phyloP scores from a whole-genome alignment of 345 rosid species.

The Crucihimalaya himalaica region DNA sequence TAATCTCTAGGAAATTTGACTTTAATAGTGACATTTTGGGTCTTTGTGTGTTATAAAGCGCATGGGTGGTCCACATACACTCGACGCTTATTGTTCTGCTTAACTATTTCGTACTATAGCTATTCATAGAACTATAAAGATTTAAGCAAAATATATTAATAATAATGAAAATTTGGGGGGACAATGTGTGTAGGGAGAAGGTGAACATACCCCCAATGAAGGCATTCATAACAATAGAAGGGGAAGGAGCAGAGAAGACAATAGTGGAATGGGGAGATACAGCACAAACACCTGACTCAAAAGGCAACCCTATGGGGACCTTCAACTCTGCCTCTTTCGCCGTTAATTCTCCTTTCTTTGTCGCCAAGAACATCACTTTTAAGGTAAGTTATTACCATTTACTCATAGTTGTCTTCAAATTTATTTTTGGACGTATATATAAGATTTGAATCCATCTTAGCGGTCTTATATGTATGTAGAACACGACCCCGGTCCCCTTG shows the following conservation, averaged over 20 bases:
- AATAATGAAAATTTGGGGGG: not conserved
- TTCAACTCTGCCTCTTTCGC: constrained; percentile 88
- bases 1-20: not conserved
- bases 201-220: constrained; percentile 77
- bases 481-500: constrained; percentile 80
- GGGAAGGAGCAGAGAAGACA: constrained; percentile 90
- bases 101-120: not conserved
- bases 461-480: constrained; percentile 45
- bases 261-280: constrained; percentile 96
- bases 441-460: constrained; percentile 1
- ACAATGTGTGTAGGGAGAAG: constrained; percentile 63
- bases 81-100: not conserved
- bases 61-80: constrained; percentile 31
- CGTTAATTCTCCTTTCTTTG: constrained; percentile 81
- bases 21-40: constrained; percentile 6
- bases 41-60: constrained; percentile 1
- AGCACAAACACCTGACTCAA: constrained; percentile 75
- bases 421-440: not conserved
- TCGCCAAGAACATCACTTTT: constrained; percentile 93
- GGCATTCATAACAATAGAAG: constrained; percentile 83
- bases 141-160: not conserved
- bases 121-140: not conserved
- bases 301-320: constrained; percentile 76
- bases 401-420: not conserved
- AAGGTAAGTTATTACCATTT: constrained; percentile 50